Evolutionary conservation across 768 basidiomycete species (phyloP).

Genomic region (Mycena capillaripes): DNA sequence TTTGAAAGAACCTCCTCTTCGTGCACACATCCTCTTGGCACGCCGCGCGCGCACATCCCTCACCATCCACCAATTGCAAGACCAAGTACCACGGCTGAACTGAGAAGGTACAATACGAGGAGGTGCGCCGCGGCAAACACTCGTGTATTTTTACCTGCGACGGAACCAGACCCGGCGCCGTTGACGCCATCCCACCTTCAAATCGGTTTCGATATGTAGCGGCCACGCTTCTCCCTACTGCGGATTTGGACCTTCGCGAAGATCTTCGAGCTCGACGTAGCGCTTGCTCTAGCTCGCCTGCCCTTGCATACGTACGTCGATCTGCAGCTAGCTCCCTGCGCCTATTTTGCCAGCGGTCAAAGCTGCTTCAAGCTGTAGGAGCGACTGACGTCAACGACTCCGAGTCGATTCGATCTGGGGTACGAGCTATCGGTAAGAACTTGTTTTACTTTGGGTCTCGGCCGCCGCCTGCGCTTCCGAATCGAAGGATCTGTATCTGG

Average conservation of each 20-base stretch:
- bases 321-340: background rate
- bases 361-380: background rate
- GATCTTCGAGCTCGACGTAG: background rate
- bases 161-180: background rate
- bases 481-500: too few species aligned
- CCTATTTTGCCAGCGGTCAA: background rate
- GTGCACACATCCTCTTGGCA: background rate
- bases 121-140: background rate
- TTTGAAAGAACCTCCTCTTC: background rate
- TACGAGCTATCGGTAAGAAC: too few species aligned
- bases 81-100: too few species aligned
- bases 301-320: background rate
- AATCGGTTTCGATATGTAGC: background rate
- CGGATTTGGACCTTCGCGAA: background rate
- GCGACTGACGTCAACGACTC: too few species aligned
- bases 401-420: background rate
- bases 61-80: too few species aligned
- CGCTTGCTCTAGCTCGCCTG: background rate
- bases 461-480: too few species aligned
- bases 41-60: background rate
- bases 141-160: background rate
- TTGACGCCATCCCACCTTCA: background rate
- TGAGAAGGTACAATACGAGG: background rate
- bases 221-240: slow-evolving; percentile 2
- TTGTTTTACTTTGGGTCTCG: too few species aligned